Conservation (phyloP, 805 yeast genomes). For the Kluyveromyces siamensis region DNA sequence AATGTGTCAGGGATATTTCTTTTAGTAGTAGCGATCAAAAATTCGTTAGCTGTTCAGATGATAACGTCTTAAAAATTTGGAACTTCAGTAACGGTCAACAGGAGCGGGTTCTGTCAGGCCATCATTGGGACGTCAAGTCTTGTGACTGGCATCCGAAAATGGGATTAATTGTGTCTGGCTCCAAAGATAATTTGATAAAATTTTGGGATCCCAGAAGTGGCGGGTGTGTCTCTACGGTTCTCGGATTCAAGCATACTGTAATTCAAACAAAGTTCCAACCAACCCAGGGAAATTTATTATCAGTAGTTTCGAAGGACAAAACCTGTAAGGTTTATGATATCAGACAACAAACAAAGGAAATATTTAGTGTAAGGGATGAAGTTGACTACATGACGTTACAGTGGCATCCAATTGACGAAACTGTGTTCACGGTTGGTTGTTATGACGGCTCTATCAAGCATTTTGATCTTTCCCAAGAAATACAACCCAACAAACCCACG, state of each 20-base stretch:
- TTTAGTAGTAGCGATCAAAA: conserved; percentile 87
- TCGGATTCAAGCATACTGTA: conserved; percentile 93
- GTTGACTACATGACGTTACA: conserved; percentile 76
- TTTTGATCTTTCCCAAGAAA: conserved; percentile 40
- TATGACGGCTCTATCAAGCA: conserved; percentile 83
- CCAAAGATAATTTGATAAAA: conserved; percentile 88
- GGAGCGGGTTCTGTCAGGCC: conserved; percentile 76
- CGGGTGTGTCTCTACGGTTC: conserved; percentile 65
- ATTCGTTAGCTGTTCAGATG: conserved; percentile 93
- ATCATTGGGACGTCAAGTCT: conserved; percentile 97
- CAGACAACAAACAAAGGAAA: conserved; percentile 65
- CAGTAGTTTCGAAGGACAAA: conserved; percentile 82
- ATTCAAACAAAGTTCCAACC: conserved; percentile 80
- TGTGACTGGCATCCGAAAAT: conserved; percentile 93
- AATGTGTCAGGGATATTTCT: conserved; percentile 76
- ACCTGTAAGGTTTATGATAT: conserved; percentile 84
- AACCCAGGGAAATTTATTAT: conserved; percentile 61
- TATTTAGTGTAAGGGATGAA: conserved; percentile 67
- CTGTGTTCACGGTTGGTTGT: conserved; percentile 73
- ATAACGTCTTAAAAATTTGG: conserved; percentile 85
- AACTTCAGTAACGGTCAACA: conserved; percentile 82
- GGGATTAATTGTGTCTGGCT: conserved; percentile 85
- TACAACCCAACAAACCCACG: conserved; percentile 16
- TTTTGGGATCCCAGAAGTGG: conserved; percentile 93
- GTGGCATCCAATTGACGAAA: conserved; percentile 89